These are phyloP conservation scores for Suhomyces wounanorum DNA, from an alignment of 1,139 yeast genomes.

Conservation along the genomic window DNA sequence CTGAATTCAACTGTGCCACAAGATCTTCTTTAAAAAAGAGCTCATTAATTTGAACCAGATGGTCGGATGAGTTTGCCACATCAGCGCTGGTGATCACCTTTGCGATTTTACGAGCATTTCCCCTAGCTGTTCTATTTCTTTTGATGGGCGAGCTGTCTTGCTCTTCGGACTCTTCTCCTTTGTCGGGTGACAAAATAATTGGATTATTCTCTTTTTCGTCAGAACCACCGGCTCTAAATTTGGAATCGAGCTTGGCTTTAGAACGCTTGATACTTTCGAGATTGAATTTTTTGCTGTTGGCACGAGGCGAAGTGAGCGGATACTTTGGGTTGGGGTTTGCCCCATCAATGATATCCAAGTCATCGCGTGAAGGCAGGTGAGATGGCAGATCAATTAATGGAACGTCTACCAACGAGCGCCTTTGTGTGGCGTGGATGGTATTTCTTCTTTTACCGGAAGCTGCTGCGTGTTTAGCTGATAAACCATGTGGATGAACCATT, in stretches of 20 bases:
- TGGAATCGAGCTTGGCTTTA: slow-evolving; percentile 13
- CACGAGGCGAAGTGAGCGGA: slow-evolving; percentile 19
- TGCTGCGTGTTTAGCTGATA: slow-evolving; percentile 37
- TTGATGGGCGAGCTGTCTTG: slow-evolving; percentile 20
- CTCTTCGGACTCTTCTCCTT: slow-evolving; percentile 11
- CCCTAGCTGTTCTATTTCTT: slow-evolving; percentile 16
- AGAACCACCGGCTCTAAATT: slow-evolving; percentile 4
- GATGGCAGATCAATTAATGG: slow-evolving; percentile 11
- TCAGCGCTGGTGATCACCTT: slow-evolving; percentile 27
- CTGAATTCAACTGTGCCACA: slow-evolving; percentile 24
- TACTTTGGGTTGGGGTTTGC: slow-evolving; percentile 11
- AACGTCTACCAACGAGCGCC: slow-evolving; percentile 15
- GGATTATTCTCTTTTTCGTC: slow-evolving; percentile 26
- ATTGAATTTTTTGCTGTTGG: slow-evolving; percentile 14
- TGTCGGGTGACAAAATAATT: slow-evolving; percentile 21
- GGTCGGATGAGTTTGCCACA: slow-evolving; percentile 15
- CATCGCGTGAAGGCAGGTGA: slow-evolving; percentile 6
- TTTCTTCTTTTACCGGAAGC: slow-evolving; percentile 20
- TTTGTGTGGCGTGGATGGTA: slow-evolving; percentile 24
- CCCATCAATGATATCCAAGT: not conserved
- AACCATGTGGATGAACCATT: slow-evolving; percentile 51
- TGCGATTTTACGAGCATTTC: slow-evolving; percentile 23
- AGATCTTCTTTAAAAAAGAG: slow-evolving; percentile 30
- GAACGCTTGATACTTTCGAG: slow-evolving; percentile 17
- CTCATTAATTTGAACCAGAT: slow-evolving; percentile 26